These are phyloP conservation scores for Pythium graminicola DNA, from an alignment of 352 stramenopile genomes.

Conservation along the genomic window DNA sequence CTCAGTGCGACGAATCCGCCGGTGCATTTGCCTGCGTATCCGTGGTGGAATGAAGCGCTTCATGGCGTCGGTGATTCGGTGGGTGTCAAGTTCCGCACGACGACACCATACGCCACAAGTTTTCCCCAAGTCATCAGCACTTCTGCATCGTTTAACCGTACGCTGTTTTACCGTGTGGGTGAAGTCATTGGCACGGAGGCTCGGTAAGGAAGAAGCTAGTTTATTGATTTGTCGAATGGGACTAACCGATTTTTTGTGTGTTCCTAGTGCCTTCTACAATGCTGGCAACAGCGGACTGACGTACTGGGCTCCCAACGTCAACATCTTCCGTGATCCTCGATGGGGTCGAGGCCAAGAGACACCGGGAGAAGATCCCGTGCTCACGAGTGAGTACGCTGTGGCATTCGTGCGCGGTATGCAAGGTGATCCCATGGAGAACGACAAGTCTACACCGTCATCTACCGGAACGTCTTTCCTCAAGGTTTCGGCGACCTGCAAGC, in stretches of 20 bases:
- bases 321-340: slow-evolving; percentile 89
- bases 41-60: slow-evolving; percentile 88
- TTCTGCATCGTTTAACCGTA: slow-evolving; percentile 81
- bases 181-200: slow-evolving; percentile 79
- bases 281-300: slow-evolving; percentile 69
- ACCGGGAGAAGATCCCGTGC: slow-evolving; percentile 86
- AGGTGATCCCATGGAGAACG: slow-evolving; percentile 38
- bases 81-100: slow-evolving; percentile 44
- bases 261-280: slow-evolving; percentile 65
- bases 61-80: slow-evolving; percentile 78
- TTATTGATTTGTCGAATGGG: not conserved
- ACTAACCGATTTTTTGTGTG: not conserved
- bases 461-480: slow-evolving; percentile 44
- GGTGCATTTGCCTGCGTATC: slow-evolving; percentile 56
- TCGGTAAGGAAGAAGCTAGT: too few species aligned
- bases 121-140: slow-evolving; percentile 85
- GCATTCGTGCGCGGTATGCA: slow-evolving; percentile 84
- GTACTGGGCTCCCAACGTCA: slow-evolving; percentile 92
- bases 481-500: slow-evolving; percentile 86
- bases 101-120: slow-evolving; percentile 69
- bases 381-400: slow-evolving; percentile 80
- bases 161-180: slow-evolving; percentile 74
- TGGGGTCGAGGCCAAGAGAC: slow-evolving; percentile 90
- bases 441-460: not conserved
- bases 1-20: slow-evolving; percentile 11